phyloP scores from a whole-genome alignment of 192 early-diverging fungal species.

The Coemansia furcata region DNA sequence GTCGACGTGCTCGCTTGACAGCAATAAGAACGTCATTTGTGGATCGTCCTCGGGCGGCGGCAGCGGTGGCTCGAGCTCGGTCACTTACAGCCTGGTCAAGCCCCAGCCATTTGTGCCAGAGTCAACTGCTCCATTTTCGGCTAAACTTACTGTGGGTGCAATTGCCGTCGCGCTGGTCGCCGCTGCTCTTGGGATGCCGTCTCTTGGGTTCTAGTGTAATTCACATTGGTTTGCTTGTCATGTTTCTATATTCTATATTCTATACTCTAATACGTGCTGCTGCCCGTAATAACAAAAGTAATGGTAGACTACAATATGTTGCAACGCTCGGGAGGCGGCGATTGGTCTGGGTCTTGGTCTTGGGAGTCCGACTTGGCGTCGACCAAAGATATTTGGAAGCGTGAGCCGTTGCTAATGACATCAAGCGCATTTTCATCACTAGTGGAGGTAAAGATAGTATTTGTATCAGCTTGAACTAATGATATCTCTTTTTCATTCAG shows the following conservation, averaged over 20 bases:
- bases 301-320: neutral
- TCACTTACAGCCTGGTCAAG: slow-evolving; percentile 28
- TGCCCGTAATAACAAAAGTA: too few species aligned
- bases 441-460: neutral
- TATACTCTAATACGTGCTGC: neutral
- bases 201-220: slow-evolving; percentile 12
- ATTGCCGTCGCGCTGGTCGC: slow-evolving; percentile 15
- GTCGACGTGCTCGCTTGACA: slow-evolving; percentile 16
- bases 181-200: slow-evolving; percentile 12
- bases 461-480: neutral
- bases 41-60: slow-evolving; percentile 2
- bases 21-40: slow-evolving; percentile 25
- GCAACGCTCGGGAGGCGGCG: neutral
- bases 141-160: slow-evolving; percentile 8
- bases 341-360: neutral
- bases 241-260: neutral
- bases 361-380: neutral
- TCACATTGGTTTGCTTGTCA: neutral
- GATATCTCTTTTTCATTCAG: neutral
- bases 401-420: neutral
- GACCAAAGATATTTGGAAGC: neutral
- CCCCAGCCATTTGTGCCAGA: slow-evolving; percentile 39
- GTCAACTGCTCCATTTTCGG: neutral
- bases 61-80: neutral
- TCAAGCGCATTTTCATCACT: neutral